Conservation (phyloP, 768 basidiomycete genomes). For the Amanita molliuscula region DNA sequence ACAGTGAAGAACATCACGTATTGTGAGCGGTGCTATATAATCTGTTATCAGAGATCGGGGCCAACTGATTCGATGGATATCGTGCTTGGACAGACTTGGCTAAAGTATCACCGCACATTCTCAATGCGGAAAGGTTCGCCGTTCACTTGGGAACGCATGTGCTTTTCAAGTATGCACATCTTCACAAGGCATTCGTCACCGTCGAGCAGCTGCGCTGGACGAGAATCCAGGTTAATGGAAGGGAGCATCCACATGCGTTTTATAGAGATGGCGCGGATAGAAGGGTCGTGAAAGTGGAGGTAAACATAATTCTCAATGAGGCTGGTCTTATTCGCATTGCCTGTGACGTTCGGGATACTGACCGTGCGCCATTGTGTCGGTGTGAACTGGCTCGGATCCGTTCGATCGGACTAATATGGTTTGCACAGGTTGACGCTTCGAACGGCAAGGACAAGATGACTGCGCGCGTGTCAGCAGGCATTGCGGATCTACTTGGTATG, state of each 20-base stretch:
- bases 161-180: constrained; percentile 70
- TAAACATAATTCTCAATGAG: constrained; percentile 16
- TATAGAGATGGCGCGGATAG: constrained; percentile 88
- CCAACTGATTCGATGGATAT: not conserved
- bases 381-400: not conserved
- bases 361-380: not conserved
- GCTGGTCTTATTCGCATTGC: not conserved
- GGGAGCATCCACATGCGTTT: constrained; percentile 72
- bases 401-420: not conserved
- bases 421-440: constrained; percentile 49
- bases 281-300: constrained; percentile 50
- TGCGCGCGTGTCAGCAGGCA: constrained; percentile 56
- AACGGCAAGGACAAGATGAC: constrained; percentile 50
- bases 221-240: constrained; percentile 47
- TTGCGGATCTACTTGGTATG: constrained; percentile 75
- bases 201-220: constrained; percentile 81
- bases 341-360: not conserved
- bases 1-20: constrained; percentile 64
- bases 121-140: constrained; percentile 78
- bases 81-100: constrained; percentile 50
- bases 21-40: constrained; percentile 25
- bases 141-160: constrained; percentile 80
- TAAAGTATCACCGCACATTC: constrained; percentile 81
- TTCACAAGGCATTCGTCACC: constrained; percentile 58
- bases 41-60: not conserved